These are phyloP conservation scores for Rhodocollybia butyracea DNA, from an alignment of 768 basidiomycete genomes.

Conservation along the genomic window DNA sequence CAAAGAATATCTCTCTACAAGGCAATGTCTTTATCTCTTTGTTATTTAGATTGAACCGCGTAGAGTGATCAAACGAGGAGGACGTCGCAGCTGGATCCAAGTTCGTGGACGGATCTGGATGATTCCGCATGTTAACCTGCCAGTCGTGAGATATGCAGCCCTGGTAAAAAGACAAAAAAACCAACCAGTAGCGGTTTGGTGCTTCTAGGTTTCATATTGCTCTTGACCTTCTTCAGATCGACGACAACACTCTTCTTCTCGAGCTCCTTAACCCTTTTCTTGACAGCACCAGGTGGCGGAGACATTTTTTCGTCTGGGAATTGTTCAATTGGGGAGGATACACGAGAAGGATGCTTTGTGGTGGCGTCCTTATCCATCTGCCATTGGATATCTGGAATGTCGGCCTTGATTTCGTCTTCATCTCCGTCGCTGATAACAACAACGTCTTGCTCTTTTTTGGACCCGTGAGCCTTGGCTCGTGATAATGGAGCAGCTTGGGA, in stretches of 20 bases:
- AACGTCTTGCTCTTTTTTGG: too few relatives aligned
- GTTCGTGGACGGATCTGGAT: background rate
- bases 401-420: background rate
- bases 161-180: background rate
- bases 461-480: too few relatives aligned
- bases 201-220: background rate
- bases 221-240: background rate
- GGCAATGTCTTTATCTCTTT: constrained; percentile 8
- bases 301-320: background rate
- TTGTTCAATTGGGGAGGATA: too few relatives aligned
- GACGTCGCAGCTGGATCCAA: background rate
- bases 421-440: too few relatives aligned
- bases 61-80: background rate
- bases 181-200: background rate
- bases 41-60: background rate
- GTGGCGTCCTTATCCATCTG: too few relatives aligned
- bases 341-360: too few relatives aligned
- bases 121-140: background rate
- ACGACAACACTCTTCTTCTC: background rate
- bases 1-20: constrained; percentile 23
- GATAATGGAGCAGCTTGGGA: background rate
- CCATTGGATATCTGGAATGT: too few relatives aligned
- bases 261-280: background rate
- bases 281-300: background rate
- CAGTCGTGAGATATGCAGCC: background rate